Evolutionary conservation across 2,329 filamentous ascomycete species (phyloP).

Genomic region (Calonectria fujianensis): DNA sequence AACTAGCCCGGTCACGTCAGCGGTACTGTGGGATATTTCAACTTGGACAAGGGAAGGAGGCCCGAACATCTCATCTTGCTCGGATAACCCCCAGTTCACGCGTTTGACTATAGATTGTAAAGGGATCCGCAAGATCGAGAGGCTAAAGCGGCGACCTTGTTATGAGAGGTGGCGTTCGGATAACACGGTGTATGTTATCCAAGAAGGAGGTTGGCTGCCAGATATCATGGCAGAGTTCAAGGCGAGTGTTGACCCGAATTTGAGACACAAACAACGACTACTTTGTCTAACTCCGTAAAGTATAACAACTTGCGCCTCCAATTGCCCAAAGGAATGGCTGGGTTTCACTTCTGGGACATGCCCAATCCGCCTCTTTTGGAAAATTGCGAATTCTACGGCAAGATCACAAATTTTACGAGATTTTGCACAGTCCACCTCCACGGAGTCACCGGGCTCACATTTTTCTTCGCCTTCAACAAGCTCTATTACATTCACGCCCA

Average conservation of each 20-base stretch:
- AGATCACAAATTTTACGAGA: neutral
- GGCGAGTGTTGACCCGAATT: neutral
- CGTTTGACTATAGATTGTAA: slow-evolving; percentile 26
- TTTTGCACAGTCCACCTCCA: slow-evolving; percentile 6
- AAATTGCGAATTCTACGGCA: slow-evolving; percentile 21
- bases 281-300: neutral
- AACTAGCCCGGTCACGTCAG: neutral
- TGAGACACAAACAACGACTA: neutral
- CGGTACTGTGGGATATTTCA: slow-evolving; percentile 2
- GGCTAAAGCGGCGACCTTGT: neutral
- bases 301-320: slow-evolving; percentile 13
- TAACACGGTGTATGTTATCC: slow-evolving; percentile 8
- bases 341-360: slow-evolving; percentile 35
- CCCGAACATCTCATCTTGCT: neutral
- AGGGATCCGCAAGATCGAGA: slow-evolving; percentile 31
- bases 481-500: slow-evolving; percentile 29
- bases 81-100: neutral
- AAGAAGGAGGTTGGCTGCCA: slow-evolving; percentile 12
- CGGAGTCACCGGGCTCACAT: neutral
- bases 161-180: slow-evolving; percentile 11
- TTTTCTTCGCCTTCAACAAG: slow-evolving; percentile 19
- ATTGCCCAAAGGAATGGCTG: neutral
- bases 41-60: neutral
- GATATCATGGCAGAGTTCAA: neutral
- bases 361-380: slow-evolving; percentile 27